A percentile compares a stretch with the other conserved stretches of the same genome.
Evolutionary conservation across 192 early-diverging fungal genomes (phyloP).

Genomic region (Phycomyces nitens): DNA sequence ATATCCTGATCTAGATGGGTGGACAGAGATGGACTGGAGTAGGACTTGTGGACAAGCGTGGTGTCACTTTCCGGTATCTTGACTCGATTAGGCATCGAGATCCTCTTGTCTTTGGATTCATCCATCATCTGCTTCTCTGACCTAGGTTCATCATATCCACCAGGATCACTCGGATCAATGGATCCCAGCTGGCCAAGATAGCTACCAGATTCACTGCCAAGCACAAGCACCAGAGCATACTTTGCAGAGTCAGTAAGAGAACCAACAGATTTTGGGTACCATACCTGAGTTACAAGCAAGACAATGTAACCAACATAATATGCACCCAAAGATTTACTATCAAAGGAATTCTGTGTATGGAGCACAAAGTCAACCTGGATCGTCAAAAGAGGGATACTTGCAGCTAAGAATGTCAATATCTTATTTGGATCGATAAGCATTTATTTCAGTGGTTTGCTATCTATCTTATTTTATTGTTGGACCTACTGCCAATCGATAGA

Average conservation of each 20-base stretch:
- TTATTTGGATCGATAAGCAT: background rate
- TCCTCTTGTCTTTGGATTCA: no score
- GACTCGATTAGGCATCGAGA: no score
- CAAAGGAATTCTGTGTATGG: conserved; percentile 5
- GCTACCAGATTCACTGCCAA: conserved; percentile 19
- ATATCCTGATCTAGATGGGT: no score
- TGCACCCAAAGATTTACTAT: background rate
- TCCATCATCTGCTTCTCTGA: no score
- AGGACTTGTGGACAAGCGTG: no score
- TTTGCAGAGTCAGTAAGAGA: conserved; percentile 6
- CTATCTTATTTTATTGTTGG: no score
- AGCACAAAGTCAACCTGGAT: conserved; percentile 25
- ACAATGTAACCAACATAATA: conserved; percentile 20
- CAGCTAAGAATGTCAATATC: conserved; percentile 19
- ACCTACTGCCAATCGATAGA: conserved; percentile 20
- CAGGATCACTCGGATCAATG: no score
- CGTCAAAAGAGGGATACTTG: conserved; percentile 25
- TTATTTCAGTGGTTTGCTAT: no score
- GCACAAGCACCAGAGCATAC: conserved; percentile 21
- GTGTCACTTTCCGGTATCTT: no score
- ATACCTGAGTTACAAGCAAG: conserved; percentile 11
- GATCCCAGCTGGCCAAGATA: conserved; percentile 12
- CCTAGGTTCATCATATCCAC: no score
- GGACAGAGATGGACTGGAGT: no score
- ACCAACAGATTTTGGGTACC: background rate